Percentiles rank a stretch among this genome's conserved stretches.
Evolutionary conservation across 345 rosid species (phyloP).

Genomic region (Eucalyptus decipiens): DNA sequence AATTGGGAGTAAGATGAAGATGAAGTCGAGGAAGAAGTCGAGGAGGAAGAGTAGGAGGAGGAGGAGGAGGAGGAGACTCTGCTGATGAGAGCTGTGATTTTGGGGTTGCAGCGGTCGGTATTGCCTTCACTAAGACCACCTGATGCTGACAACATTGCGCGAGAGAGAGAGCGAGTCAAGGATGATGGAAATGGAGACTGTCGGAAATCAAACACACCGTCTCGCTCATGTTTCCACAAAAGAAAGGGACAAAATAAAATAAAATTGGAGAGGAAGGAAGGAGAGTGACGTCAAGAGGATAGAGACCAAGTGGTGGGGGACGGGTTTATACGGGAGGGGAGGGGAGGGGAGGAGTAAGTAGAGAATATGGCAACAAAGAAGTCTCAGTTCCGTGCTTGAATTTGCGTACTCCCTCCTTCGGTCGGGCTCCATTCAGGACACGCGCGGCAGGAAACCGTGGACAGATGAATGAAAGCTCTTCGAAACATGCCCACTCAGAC

Average conservation of each 20-base stretch:
- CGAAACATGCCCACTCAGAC: not conserved
- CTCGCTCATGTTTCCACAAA: not conserved
- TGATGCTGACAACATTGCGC: not conserved
- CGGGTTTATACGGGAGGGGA: not conserved
- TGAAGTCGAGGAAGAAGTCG: not conserved
- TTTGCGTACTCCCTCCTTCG: not conserved
- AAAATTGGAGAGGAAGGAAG: not conserved
- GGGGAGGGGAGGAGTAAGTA: not conserved
- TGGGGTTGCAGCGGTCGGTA: not conserved
- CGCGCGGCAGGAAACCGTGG: not conserved
- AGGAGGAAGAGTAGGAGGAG: not conserved
- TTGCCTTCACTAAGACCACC: not conserved
- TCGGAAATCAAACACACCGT: not conserved
- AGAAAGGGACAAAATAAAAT: not conserved
- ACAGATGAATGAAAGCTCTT: not conserved
- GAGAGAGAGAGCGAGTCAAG: not conserved
- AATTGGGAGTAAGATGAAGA: not conserved
- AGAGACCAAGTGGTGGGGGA: not conserved
- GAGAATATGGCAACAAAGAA: not conserved
- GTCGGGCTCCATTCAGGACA: not conserved
- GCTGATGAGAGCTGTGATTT: not conserved
- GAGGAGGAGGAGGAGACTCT: not conserved
- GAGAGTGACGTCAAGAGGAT: not conserved
- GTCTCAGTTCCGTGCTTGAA: not conserved
- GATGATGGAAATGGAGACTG: not conserved